phyloP scores from a whole-genome alignment of 306 rosid genomes.

The Dicorynia guianensis region DNA sequence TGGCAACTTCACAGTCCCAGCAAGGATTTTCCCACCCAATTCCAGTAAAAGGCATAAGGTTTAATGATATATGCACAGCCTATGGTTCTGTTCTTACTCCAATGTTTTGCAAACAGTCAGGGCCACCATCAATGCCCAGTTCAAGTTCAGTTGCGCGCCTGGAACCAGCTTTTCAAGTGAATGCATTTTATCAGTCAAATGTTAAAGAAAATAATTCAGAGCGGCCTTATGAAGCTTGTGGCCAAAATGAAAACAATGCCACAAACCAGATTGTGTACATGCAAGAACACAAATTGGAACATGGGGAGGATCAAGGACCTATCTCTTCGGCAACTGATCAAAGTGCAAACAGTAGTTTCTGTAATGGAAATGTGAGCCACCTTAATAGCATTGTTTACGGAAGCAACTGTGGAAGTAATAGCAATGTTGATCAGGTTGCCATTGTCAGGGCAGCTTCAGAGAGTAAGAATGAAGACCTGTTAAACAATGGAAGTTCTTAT shows the following conservation, averaged over 20 bases:
- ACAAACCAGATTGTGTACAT: conserved; percentile 46
- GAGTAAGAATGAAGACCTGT: conserved; percentile 66
- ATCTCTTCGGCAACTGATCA: conserved; percentile 75
- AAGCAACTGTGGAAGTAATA: conserved; percentile 80
- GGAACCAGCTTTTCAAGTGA: conserved; percentile 62
- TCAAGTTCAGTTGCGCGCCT: conserved; percentile 53
- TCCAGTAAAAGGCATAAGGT: conserved; percentile 68
- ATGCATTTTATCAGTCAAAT: conserved; percentile 61
- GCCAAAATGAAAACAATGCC: conserved; percentile 46
- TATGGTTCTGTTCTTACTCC: conserved; percentile 67
- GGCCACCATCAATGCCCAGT: conserved; percentile 57
- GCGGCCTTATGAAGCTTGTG: conserved; percentile 44
- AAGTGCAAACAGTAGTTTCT: conserved; percentile 73
- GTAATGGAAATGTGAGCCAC: conserved; percentile 71
- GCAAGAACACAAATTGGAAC: conserved; percentile 61
- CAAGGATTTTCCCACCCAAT: conserved; percentile 65
- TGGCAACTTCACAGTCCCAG: conserved; percentile 55
- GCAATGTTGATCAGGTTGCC: conserved; percentile 61
- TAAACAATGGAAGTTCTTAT: conserved; percentile 52
- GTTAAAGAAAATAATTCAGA: conserved; percentile 56
- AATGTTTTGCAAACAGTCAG: conserved; percentile 58
- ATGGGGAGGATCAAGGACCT: conserved; percentile 62
- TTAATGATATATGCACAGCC: conserved; percentile 52
- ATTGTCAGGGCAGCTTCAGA: conserved; percentile 59
- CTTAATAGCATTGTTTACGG: conserved; percentile 71